These are phyloP conservation scores for Dalbergia cultrata DNA, from an alignment of 306 rosid genomes.

Conservation along the genomic window DNA sequence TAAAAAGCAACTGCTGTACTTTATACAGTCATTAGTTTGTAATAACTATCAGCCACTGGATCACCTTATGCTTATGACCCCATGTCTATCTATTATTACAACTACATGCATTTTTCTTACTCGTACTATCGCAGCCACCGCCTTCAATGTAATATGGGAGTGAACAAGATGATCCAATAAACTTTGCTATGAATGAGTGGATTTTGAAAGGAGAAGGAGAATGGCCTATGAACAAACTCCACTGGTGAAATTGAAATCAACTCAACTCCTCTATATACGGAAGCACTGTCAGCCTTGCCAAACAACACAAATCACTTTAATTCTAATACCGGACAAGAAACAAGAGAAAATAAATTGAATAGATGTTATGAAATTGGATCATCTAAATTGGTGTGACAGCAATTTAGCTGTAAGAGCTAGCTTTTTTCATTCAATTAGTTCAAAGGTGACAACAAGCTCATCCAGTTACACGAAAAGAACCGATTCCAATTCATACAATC, in stretches of 20 bases:
- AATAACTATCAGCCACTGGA: background rate
- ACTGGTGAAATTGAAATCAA: background rate
- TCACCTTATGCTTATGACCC: background rate
- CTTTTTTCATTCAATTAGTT: background rate
- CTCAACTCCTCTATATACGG: background rate
- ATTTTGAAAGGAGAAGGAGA: background rate
- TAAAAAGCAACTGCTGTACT: background rate
- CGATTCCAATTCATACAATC: conserved; percentile 7
- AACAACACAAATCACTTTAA: background rate
- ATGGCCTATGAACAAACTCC: background rate
- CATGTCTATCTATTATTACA: background rate
- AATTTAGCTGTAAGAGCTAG: background rate
- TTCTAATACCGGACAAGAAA: background rate
- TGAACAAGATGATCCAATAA: background rate
- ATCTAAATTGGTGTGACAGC: background rate
- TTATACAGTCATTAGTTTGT: background rate
- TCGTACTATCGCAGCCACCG: background rate
- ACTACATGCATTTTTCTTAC: background rate
- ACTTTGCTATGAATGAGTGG: background rate
- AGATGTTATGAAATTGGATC: background rate
- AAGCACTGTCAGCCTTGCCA: conserved; percentile 4
- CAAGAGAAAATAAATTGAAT: background rate
- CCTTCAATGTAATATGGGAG: background rate
- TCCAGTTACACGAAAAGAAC: background rate
- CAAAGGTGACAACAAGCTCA: conserved; percentile 29